These are phyloP conservation scores for Bondarzewia mesenterica DNA, from an alignment of 1,284 basidiomycete genomes.

Conservation along the genomic window DNA sequence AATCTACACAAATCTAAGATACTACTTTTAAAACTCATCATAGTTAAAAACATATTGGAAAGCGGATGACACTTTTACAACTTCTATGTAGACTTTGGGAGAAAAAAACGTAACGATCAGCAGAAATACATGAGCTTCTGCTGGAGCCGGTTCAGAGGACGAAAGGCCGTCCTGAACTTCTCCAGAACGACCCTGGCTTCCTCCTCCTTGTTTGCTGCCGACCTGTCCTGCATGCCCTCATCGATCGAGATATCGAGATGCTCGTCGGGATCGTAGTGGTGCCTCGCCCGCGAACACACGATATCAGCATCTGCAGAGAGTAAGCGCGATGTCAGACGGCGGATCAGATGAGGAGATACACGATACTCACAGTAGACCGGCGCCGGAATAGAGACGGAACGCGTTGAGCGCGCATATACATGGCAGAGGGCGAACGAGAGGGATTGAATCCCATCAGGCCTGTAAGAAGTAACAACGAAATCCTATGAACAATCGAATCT, in stretches of 20 bases:
- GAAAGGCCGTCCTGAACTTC: slow-evolving; percentile 46
- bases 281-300: slow-evolving; percentile 73
- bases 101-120: slow-evolving; percentile 15
- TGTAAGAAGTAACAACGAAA: slow-evolving; percentile 20
- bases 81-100: no score
- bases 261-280: slow-evolving; percentile 63
- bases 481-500: slow-evolving; percentile 1
- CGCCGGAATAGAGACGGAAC: slow-evolving; percentile 78
- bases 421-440: slow-evolving; percentile 74
- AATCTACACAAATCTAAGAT: no score
- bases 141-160: slow-evolving; percentile 43
- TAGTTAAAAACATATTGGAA: no score
- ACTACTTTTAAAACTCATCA: no score
- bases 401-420: slow-evolving; percentile 74
- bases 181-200: no score
- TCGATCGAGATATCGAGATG: slow-evolving; percentile 35
- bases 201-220: no score
- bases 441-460: slow-evolving; percentile 59
- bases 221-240: no score
- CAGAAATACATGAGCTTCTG: slow-evolving; percentile 61
- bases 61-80: no score
- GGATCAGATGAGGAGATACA: background rate
- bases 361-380: slow-evolving; percentile 68
- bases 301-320: slow-evolving; percentile 82
- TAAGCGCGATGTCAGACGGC: background rate